Evolutionary conservation across 2,329 filamentous ascomycete genomes (phyloP).

Genomic region (Sarocladium brachiariae): DNA sequence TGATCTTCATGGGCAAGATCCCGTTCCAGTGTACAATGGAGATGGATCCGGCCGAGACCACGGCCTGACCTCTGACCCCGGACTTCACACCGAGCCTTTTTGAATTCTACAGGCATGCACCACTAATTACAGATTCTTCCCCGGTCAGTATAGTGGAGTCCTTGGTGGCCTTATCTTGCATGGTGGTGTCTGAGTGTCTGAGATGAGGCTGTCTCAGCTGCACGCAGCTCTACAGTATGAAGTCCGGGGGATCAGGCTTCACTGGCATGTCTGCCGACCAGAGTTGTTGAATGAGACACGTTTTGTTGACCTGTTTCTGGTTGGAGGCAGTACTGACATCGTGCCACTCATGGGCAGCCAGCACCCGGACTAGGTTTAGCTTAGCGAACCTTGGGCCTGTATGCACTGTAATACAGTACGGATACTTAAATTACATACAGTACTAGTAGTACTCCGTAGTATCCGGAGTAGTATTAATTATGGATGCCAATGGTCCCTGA

Average conservation of each 20-base stretch:
- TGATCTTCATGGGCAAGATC: no score
- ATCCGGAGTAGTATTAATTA: no score
- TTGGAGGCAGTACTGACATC: not conserved
- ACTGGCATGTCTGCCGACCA: not conserved
- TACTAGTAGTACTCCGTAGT: no score
- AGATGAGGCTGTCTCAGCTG: constrained; percentile 3
- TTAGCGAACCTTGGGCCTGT: not conserved
- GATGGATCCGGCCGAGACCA: no score
- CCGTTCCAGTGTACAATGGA: no score
- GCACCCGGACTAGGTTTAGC: not conserved
- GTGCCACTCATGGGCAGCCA: not conserved
- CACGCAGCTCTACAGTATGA: not conserved
- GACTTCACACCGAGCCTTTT: no score
- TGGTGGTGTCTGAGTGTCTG: not conserved
- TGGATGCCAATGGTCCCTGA: not conserved
- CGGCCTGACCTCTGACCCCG: no score
- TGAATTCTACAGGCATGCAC: no score
- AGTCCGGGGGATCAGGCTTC: not conserved
- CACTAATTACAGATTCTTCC: no score
- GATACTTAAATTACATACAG: no score
- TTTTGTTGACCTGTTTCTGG: constrained; percentile 5
- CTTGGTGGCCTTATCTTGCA: not conserved
- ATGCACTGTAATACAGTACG: no score
- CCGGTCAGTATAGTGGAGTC: not conserved
- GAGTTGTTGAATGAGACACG: constrained; percentile 5